Evolutionary conservation across 306 rosid genomes (phyloP).

Genomic region (Lathyrus tuberosus): DNA sequence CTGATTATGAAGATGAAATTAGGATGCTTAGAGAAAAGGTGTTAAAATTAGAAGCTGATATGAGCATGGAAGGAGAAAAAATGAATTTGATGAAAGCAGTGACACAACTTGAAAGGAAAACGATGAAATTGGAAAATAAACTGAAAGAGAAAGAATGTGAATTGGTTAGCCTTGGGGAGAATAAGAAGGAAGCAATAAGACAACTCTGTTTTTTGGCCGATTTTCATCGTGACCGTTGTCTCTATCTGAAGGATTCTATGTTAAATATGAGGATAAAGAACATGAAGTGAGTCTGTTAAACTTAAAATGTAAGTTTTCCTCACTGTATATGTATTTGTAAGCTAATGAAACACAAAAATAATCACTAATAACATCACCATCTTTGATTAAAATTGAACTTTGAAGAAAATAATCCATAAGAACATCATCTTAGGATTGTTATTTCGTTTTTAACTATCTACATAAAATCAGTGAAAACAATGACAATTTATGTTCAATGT

Average conservation of each 20-base stretch:
- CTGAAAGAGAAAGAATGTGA: constrained; percentile 64
- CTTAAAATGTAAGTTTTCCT: background rate
- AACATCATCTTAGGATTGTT: background rate
- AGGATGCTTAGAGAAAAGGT: constrained; percentile 50
- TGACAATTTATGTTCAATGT: background rate
- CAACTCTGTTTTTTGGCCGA: constrained; percentile 70
- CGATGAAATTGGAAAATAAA: constrained; percentile 50
- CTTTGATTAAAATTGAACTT: background rate
- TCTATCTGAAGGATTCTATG: constrained; percentile 45
- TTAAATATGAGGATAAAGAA: constrained; percentile 22
- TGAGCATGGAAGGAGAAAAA: constrained; percentile 66
- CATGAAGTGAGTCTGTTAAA: constrained; percentile 2
- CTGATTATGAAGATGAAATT: constrained; percentile 43
- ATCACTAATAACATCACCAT: background rate
- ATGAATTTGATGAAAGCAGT: constrained; percentile 50
- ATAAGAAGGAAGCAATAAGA: constrained; percentile 78
- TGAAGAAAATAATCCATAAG: background rate
- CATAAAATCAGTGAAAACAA: constrained; percentile 8
- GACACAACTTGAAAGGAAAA: constrained; percentile 60
- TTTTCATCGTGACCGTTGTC: constrained; percentile 61
- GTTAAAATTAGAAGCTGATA: constrained; percentile 59
- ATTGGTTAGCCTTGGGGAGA: constrained; percentile 57
- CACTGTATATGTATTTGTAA: background rate
- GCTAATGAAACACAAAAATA: constrained; percentile 10
- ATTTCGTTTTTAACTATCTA: background rate